Base-by-base conservation (phyloP, 2,329 filamentous ascomycete species). In the Amylocarpus encephaloides region DNA sequence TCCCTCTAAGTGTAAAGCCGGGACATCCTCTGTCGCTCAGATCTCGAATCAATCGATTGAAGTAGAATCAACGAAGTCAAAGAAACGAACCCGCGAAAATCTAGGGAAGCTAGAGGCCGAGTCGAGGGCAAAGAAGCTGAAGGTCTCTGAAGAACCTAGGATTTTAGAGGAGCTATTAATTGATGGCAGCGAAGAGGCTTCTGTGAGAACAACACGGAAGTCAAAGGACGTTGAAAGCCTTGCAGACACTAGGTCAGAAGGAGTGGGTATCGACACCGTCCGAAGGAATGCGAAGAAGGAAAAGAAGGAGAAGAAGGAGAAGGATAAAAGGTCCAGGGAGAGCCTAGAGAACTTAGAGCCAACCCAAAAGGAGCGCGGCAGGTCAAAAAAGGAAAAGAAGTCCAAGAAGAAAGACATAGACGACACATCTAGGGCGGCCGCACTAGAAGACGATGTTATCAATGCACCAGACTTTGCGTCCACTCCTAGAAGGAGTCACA, bases 1-100 rank as follows among this genome's bases (percentile, higher is more conserved):
- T 26, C 51, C 61, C n/a, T 51, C 56, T 9, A 64, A 62, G 39
- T 16, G 45, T 6, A 59, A 53, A 45, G 15, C 36, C 5, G 15
- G 39, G 43, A 33, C 13, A 22, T 43, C 16, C 12, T 12, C 39
- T 13, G 11, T 15, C 13, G 16, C 12, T 30, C 15, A 30, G 15
- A 18, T 12, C 2, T 19, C 29, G 12, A 22, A 7, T 45, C 11
- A 9, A n/a, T 26, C 33, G 15, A 47, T 42, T 30, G 15, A 36
- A 36, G 12, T 38, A 43, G 40, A 29, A 32, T 22, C 29, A n/a
- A 43, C 39, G 19, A 16, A 13, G 7, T 26, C 26, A 5, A 46
- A 53, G 38, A 30, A n/a, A 26, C 22, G 22, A 26, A 4, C 22
- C 22, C 7, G 7, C 7, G 22, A 4, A 26, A 26, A 26, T 4